phyloP scores from a whole-genome alignment of 1,139 yeast species.

The Geotrichum siamense region DNA sequence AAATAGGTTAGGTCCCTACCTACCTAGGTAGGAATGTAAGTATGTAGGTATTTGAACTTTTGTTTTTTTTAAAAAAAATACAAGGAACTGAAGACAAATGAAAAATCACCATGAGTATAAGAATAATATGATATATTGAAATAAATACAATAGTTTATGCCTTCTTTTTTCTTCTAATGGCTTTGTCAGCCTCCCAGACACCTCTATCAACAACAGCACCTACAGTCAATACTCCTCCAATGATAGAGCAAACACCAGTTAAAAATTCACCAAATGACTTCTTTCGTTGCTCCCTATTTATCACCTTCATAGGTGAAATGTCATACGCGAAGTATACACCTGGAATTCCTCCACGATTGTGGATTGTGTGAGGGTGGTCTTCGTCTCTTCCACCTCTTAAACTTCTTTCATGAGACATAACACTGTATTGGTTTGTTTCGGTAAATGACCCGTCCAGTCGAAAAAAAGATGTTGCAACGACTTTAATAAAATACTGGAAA shows the following conservation, averaged over 20 bases:
- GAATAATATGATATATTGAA: too few relatives aligned
- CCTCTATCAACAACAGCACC: conserved; percentile 85
- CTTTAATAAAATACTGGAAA: conserved; percentile 74
- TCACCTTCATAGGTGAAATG: conserved; percentile 86
- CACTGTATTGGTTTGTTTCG: conserved; percentile 90
- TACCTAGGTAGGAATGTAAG: too few relatives aligned
- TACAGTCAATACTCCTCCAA: conserved; percentile 90
- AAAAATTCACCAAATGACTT: conserved; percentile 82
- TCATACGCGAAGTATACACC: conserved; percentile 86
- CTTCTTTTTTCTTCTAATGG: conserved; percentile 61
- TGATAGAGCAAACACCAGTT: conserved; percentile 76
- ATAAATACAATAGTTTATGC: conserved; percentile 1
- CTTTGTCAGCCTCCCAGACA: conserved; percentile 83
- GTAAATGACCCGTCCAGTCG: conserved; percentile 42
- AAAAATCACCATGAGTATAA: too few relatives aligned
- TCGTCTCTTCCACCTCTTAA: conserved; percentile 78
- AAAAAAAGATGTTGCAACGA: conserved; percentile 84
- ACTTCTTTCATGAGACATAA: conserved; percentile 85
- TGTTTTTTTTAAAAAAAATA: too few relatives aligned
- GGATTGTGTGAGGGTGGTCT: conserved; percentile 83
- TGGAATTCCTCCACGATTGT: conserved; percentile 82
- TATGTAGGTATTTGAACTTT: too few relatives aligned
- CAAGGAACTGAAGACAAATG: too few relatives aligned
- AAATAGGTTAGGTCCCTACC: too few relatives aligned
- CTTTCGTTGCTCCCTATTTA: conserved; percentile 70